Percentiles rank a stretch among this genome's conserved stretches.
Evolutionary conservation across 139 green algal species (phyloP).

Genomic region (Micromonas commoda): DNA sequence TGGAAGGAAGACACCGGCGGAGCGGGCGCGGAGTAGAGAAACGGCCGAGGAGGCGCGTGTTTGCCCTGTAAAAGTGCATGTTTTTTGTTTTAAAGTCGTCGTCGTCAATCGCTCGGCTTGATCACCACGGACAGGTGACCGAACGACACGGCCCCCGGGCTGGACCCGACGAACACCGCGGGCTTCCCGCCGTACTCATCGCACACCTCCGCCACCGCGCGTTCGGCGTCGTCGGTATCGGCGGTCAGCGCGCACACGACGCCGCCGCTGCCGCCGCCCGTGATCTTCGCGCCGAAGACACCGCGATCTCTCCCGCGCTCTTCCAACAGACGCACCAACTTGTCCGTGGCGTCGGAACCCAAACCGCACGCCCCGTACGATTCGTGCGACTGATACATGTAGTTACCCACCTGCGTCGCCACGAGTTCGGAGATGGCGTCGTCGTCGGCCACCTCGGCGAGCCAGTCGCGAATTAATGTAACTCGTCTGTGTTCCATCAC

Average conservation of each 20-base stretch:
- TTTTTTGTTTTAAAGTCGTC: too few species aligned
- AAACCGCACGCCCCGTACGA: slow-evolving; percentile 65
- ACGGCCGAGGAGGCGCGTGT: too few species aligned
- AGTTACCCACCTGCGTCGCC: slow-evolving; percentile 69
- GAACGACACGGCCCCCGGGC: too few species aligned
- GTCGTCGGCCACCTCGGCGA: background rate
- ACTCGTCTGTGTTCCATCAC: background rate
- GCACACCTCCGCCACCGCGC: background rate
- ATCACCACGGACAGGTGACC: too few species aligned
- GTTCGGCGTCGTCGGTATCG: background rate
- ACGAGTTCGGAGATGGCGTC: slow-evolving; percentile 11
- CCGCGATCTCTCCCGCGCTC: slow-evolving; percentile 38
- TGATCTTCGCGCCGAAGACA: slow-evolving; percentile 90
- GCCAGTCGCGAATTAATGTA: background rate
- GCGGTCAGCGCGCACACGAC: slow-evolving; percentile 61
- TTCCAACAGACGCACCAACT: slow-evolving; percentile 62
- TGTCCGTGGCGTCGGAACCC: slow-evolving; percentile 57
- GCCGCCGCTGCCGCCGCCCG: slow-evolving; percentile 81
- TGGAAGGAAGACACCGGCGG: too few species aligned
- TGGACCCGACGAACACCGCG: too few species aligned
- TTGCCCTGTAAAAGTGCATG: too few species aligned
- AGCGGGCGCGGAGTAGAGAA: too few species aligned
- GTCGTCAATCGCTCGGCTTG: too few species aligned
- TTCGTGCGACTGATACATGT: slow-evolving; percentile 79
- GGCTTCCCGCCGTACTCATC: background rate